Evolutionary conservation across 2,329 filamentous ascomycete genomes (phyloP), one percentile per base, ranked within the genome.

Genomic region (Harringtonia lauricola): DNA sequence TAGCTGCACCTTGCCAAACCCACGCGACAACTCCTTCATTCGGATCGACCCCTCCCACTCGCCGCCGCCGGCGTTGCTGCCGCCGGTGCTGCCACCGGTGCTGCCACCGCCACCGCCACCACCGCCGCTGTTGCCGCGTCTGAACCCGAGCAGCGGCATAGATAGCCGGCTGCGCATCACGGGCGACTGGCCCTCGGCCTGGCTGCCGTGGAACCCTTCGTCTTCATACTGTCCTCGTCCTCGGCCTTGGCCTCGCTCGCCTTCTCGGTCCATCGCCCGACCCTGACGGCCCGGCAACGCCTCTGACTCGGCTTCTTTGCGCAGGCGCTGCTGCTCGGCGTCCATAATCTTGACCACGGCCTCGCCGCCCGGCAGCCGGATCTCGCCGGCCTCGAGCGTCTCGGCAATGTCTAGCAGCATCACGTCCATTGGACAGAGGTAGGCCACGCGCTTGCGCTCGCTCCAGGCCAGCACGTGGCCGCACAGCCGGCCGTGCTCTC

Each of bases 371-470:
- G 87, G 87, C 0, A 95, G 70, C 6, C 73, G 70, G n/a, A 95
- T 76, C 22, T 78, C 73, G 2, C 64, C 64, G 0, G 86, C 86
- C 19, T 80, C 76, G 1, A 95, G 67, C 0, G 83, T 88, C 49
- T 83, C 76, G 24, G 80, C 82, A 45, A 96, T 94, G 56, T 96
- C 90, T 24, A 83, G 76, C 12, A 96, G 70, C 13, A 95, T 65
- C 3, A 95, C 74, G 45, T 95, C 86, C 90, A 96, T 96, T 0
- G 90, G 90, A 48, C 87, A 92, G 48, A 96, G 92, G 59, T 95
- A 96, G 0, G 88, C 88, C 6, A 87, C 81, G 35, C 78, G 78
- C 56, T 85, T 90, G 48, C 81, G 78, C 49, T 80, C 76, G 52
- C 83, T 90, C 80, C 84, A 94, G 0, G 90, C 90, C 13, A 96